Evolutionary conservation across 163 green algal species (phyloP).

Genomic region (Chlamydomonas reinhardtii): DNA sequence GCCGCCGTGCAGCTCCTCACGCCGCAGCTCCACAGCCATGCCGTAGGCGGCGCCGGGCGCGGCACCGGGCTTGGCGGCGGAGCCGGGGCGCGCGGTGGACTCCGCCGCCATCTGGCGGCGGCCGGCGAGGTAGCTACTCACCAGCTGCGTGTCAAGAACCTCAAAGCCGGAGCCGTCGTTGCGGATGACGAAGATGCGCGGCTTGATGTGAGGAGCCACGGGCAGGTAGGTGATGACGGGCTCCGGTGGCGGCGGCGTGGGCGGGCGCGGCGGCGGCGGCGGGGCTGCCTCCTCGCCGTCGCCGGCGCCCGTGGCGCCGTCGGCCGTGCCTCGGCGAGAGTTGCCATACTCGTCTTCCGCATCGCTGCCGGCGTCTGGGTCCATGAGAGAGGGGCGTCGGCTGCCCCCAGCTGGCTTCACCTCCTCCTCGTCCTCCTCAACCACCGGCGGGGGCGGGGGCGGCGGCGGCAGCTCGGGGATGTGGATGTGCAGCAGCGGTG

Average conservation of each 20-base stretch:
- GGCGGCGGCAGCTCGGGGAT: constrained; percentile 35
- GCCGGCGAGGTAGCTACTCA: constrained; percentile 30
- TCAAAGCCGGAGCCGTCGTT: constrained; percentile 62
- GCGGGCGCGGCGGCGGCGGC: constrained; percentile 13
- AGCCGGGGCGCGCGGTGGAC: background rate
- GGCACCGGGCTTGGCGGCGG: background rate
- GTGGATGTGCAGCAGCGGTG: constrained; percentile 28
- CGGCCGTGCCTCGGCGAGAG: background rate
- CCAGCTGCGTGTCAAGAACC: constrained; percentile 49
- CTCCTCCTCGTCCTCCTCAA: background rate
- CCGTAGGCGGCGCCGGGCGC: background rate
- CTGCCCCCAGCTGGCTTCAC: background rate
- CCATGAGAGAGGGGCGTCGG: background rate
- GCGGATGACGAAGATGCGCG: constrained; percentile 69
- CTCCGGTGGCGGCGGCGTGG: constrained; percentile 42
- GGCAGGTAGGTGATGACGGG: constrained; percentile 49
- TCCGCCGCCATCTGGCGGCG: constrained; percentile 5
- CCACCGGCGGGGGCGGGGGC: constrained; percentile 33
- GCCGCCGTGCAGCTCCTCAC: constrained; percentile 28
- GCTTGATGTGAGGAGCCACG: constrained; percentile 48
- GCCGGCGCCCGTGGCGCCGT: background rate
- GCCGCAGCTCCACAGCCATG: constrained; percentile 28
- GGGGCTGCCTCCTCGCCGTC: constrained; percentile 19
- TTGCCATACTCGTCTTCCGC: background rate
- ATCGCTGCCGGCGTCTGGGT: background rate